Percentiles rank a stretch among this genome's conserved stretches.
Conservation (phyloP, 768 basidiomycete genomes). For the Collybiopsis luxurians region DNA sequence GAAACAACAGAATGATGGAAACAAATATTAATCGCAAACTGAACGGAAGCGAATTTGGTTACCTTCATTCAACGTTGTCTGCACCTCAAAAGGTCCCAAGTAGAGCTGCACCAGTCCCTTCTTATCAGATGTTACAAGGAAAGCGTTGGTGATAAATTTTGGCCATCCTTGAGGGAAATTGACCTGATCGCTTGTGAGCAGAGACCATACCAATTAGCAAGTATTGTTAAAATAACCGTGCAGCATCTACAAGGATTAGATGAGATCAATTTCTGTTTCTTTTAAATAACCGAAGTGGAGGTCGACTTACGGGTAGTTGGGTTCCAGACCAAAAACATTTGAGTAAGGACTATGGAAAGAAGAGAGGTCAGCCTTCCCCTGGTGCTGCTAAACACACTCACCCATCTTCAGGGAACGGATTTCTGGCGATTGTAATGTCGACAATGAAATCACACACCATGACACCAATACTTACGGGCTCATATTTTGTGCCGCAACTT, state of each 20-base stretch:
- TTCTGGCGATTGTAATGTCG: slow-evolving; percentile 26
- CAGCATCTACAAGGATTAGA: slow-evolving; percentile 33
- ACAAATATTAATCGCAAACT: no score
- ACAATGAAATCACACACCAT: not conserved
- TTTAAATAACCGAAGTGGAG: no score
- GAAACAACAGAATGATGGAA: not conserved
- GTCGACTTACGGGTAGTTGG: slow-evolving; percentile 44
- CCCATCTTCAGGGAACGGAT: slow-evolving; percentile 55
- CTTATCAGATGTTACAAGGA: slow-evolving; percentile 42
- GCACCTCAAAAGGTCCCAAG: slow-evolving; percentile 44
- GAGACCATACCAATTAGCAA: no score
- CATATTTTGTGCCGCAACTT: slow-evolving; percentile 56
- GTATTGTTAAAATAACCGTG: no score
- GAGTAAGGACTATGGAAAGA: slow-evolving; percentile 35
- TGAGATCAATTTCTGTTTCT: no score
- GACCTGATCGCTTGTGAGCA: no score
- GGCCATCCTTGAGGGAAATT: slow-evolving; percentile 56
- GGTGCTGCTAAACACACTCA: slow-evolving; percentile 19
- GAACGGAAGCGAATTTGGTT: no score
- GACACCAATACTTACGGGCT: slow-evolving; percentile 28
- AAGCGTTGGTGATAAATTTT: slow-evolving; percentile 51
- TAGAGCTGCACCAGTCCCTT: slow-evolving; percentile 45
- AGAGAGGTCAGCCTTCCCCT: not conserved
- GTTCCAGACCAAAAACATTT: slow-evolving; percentile 49
- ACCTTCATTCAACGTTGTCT: slow-evolving; percentile 37